Conservation (phyloP, 2,329 filamentous ascomycete genomes). For the Aspergillus fumigatiaffinis region DNA sequence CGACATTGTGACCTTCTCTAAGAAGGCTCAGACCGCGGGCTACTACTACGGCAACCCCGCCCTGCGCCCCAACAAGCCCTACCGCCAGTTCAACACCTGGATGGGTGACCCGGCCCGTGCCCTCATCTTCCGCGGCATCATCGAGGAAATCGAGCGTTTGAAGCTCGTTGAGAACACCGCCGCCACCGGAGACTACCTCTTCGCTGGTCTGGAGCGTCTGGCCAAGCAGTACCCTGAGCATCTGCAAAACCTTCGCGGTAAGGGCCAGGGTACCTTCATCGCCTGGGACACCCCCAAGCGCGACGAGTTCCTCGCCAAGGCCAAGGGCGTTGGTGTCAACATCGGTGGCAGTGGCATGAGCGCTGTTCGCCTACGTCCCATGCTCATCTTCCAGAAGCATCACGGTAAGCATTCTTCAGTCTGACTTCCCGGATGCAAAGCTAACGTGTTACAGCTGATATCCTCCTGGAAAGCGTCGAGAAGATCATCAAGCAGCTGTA, state of each 20-base stretch:
- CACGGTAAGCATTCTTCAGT: constrained; percentile 54
- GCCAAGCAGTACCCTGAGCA: constrained; percentile 68
- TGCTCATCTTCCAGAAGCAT: constrained; percentile 88
- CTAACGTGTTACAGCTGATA: constrained; percentile 54
- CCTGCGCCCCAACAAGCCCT: constrained; percentile 84
- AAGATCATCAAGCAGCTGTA: constrained; percentile 58
- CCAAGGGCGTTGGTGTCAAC: constrained; percentile 78
- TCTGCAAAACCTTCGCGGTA: constrained; percentile 79
- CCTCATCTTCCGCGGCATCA: constrained; percentile 80
- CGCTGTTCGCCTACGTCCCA: constrained; percentile 78
- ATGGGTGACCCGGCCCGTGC: constrained; percentile 88
- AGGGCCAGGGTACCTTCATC: constrained; percentile 87
- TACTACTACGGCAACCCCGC: constrained; percentile 84
- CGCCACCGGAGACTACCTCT: constrained; percentile 74
- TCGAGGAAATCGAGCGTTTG: constrained; percentile 71
- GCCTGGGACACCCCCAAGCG: constrained; percentile 81
- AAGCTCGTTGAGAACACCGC: constrained; percentile 79
- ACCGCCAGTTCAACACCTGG: constrained; percentile 97
- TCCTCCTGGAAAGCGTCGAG: constrained; percentile 74
- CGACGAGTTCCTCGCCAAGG: constrained; percentile 73
- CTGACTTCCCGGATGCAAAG: neutral
- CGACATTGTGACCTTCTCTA: constrained; percentile 92
- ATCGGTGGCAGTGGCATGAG: constrained; percentile 75
- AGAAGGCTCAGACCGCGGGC: constrained; percentile 90
- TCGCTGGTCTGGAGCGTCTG: constrained; percentile 63